These are phyloP conservation scores for Deakozyma indianensis DNA, from an alignment of 805 yeast species.

Conservation along the genomic window DNA sequence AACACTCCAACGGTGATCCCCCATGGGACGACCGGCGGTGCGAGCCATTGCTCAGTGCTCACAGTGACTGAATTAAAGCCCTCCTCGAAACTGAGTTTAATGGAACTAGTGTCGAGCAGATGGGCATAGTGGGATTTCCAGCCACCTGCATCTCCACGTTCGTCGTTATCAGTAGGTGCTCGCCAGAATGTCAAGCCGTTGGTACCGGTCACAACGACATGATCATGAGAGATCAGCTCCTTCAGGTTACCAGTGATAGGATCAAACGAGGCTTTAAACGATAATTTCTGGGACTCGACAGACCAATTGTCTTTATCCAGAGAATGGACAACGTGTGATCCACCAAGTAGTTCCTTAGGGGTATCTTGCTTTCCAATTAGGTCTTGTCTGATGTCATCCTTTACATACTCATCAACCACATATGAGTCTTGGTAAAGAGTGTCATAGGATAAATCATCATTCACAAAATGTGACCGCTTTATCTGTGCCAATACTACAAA, in stretches of 20 bases:
- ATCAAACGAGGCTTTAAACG: not conserved
- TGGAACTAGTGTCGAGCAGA: not conserved
- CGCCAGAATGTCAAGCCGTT: constrained; percentile 16
- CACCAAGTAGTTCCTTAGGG: not conserved
- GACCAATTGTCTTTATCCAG: too few species aligned
- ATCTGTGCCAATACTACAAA: not conserved
- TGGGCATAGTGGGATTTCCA: constrained; percentile 13
- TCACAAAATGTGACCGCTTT: not conserved
- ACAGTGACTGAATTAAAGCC: constrained; percentile 3
- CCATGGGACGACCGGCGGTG: constrained; percentile 19
- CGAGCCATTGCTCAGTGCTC: constrained; percentile 10
- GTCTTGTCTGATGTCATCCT: not conserved
- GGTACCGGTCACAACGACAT: constrained; percentile 1
- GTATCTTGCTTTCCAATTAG: not conserved
- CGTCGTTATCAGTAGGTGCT: constrained; percentile 21
- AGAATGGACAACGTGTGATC: not conserved
- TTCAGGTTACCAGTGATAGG: constrained; percentile 1
- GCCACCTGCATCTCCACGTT: constrained; percentile 12
- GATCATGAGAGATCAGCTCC: constrained; percentile 2
- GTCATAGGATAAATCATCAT: not conserved
- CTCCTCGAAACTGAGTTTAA: constrained; percentile 1
- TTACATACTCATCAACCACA: not conserved
- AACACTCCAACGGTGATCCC: constrained; percentile 10
- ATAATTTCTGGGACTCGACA: not conserved
- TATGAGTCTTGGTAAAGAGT: not conserved